These are phyloP conservation scores for Falciphora oryzae DNA, from an alignment of 2,329 filamentous ascomycete genomes.

Conservation along the genomic window DNA sequence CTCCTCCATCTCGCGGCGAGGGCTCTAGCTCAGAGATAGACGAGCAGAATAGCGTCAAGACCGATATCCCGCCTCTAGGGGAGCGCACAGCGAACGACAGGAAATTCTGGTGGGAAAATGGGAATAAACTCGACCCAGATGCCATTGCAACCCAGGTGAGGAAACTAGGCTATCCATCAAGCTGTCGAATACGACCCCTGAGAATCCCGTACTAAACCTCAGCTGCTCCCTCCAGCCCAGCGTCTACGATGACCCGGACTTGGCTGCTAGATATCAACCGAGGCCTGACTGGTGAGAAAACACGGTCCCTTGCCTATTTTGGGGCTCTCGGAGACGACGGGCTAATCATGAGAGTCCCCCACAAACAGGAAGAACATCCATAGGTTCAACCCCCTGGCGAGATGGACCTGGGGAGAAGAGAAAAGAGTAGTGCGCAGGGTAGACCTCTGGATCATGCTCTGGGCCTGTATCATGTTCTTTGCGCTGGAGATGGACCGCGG, in stretches of 20 bases:
- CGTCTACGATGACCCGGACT: constrained; percentile 33
- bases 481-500: constrained; percentile 30
- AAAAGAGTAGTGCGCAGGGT: constrained; percentile 38
- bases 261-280: constrained; percentile 30
- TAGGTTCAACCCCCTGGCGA: constrained; percentile 39
- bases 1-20: too few relatives aligned
- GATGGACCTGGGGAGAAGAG: constrained; percentile 38
- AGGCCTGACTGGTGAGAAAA: constrained; percentile 20
- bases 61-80: too few relatives aligned
- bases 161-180: constrained; percentile 8
- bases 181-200: background rate
- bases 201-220: background rate
- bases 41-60: too few relatives aligned
- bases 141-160: constrained; percentile 7
- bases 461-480: constrained; percentile 29
- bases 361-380: constrained; percentile 33
- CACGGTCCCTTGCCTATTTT: background rate
- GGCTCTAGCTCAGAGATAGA: too few relatives aligned
- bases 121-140: too few relatives aligned
- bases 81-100: too few relatives aligned
- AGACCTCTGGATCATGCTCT: constrained; percentile 33
- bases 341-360: too few relatives aligned
- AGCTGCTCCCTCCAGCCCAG: constrained; percentile 15
- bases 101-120: too few relatives aligned
- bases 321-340: constrained; percentile 11